Evolutionary conservation across 2,329 filamentous ascomycete genomes (phyloP).

Genomic region (Diaporthe sp.): DNA sequence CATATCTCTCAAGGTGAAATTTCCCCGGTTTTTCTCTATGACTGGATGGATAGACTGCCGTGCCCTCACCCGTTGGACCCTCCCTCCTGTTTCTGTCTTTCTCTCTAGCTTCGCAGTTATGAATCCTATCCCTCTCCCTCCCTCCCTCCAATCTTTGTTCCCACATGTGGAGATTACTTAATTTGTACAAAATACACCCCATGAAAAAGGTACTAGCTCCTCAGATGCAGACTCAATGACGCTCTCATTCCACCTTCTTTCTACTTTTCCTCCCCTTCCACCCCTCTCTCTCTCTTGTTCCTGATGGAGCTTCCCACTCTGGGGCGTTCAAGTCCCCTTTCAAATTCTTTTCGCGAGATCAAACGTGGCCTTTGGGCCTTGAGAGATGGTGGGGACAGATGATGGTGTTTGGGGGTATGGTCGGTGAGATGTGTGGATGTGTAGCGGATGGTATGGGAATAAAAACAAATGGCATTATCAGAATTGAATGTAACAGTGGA

Average conservation of each 20-base stretch:
- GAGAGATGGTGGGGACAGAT: slow-evolving; percentile 8
- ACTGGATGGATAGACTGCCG: slow-evolving; percentile 24
- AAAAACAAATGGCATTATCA: slow-evolving; percentile 40
- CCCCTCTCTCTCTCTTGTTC: neutral
- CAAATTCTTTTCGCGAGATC: slow-evolving; percentile 10
- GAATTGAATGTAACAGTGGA: slow-evolving; percentile 40
- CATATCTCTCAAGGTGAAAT: slow-evolving; percentile 2
- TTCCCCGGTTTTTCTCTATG: slow-evolving; percentile 8
- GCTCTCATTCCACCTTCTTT: slow-evolving; percentile 1
- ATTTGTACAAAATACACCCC: slow-evolving; percentile 29
- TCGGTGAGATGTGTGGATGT: slow-evolving; percentile 13
- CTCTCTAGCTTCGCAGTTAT: slow-evolving; percentile 27
- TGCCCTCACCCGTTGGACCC: no score
- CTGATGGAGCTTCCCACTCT: neutral
- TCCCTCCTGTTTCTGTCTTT: neutral
- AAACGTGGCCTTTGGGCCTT: neutral
- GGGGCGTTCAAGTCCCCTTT: neutral
- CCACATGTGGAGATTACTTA: slow-evolving; percentile 29
- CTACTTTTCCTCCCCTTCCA: neutral
- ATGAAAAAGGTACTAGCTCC: slow-evolving; percentile 24
- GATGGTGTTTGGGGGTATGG: neutral
- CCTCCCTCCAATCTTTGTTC: slow-evolving; percentile 16
- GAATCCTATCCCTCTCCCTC: neutral
- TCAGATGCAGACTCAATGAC: slow-evolving; percentile 30
- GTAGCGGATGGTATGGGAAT: slow-evolving; percentile 27